Base-by-base conservation (phyloP, 495 filamentous ascomycete genomes). In the Venustampulla echinocandica region DNA sequence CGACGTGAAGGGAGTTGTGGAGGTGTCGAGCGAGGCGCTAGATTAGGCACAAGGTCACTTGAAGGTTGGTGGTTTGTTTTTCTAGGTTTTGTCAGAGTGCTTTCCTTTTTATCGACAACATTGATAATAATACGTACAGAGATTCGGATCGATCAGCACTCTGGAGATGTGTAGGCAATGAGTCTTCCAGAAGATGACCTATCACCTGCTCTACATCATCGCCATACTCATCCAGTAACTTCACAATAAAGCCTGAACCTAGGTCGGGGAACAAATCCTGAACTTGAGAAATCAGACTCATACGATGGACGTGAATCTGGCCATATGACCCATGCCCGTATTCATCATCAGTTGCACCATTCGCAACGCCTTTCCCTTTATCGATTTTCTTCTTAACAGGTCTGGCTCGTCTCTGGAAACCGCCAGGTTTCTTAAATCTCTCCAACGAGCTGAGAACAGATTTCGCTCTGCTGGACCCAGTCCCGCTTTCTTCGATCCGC, bases 181-280 rank as follows among this genome's bases (percentile, higher is more conserved):
- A 81, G 50, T 82, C 82, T 50, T 95, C 92, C 10, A 98, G 80
- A 3, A 98, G 72, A 60, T 90, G 85, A 2, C 83, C 74, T 35
- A 90, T 81, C 27, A 90, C 80, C 57, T 80, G 74, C 58, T 97
- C 92, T 0, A 84, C 74, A 61, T 87, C 69, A 54, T 90, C 76
- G 46, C 66, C 58, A 65, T 92, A 92, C 58, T 82, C 78, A 52
- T 92, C 84, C 2, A 97, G 71, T 13, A 95, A 73, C 49, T 77
- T 78, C 13, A 82, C 68, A 32, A 97, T 66, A 62, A 95, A 97
- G 3, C 76, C 84, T 5, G 85, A 79, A 2, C 90, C 92, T 6
- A 98, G 73, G 47, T 90, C 78, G 0, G 92, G 88, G 63, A 98
- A 96, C 19, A 98, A 70, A 56, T 98, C 92, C 58, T 95, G 88